Evolutionary conservation across 2,329 filamentous ascomycete species (phyloP).

Genomic region (Botryosphaeria dothidea): DNA sequence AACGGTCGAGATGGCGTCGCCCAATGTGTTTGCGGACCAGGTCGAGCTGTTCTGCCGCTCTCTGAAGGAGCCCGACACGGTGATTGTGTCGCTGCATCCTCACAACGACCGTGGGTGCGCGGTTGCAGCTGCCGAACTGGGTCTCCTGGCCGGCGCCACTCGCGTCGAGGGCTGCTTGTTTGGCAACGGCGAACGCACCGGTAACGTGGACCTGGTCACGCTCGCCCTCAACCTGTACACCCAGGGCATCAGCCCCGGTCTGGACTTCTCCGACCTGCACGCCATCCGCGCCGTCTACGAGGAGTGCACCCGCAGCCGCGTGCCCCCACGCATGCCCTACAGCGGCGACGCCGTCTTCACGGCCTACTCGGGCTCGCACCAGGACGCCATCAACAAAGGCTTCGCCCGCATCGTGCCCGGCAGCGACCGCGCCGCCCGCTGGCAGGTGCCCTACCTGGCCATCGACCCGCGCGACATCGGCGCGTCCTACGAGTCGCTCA

Average conservation of each 20-base stretch:
- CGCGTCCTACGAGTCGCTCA: slow-evolving; percentile 95
- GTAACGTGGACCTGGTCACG: slow-evolving; percentile 93
- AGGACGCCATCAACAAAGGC: slow-evolving; percentile 92
- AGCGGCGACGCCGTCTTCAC: slow-evolving; percentile 86
- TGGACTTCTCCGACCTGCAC: slow-evolving; percentile 90
- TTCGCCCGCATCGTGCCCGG: slow-evolving; percentile 69
- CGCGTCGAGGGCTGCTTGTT: slow-evolving; percentile 92
- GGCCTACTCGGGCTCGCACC: slow-evolving; percentile 88
- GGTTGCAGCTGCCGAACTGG: slow-evolving; percentile 85
- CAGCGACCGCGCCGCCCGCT: slow-evolving; percentile 56
- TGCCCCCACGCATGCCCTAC: slow-evolving; percentile 87
- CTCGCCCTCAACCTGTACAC: slow-evolving; percentile 93
- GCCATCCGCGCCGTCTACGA: slow-evolving; percentile 86
- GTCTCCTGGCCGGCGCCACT: slow-evolving; percentile 94
- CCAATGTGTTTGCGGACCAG: slow-evolving; percentile 93
- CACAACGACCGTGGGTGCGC: slow-evolving; percentile 94
- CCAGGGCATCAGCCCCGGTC: slow-evolving; percentile 78
- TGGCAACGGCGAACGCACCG: slow-evolving; percentile 92
- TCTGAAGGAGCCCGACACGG: slow-evolving; percentile 77
- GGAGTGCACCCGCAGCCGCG: slow-evolving; percentile 88
- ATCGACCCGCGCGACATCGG: slow-evolving; percentile 92
- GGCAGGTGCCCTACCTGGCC: slow-evolving; percentile 89
- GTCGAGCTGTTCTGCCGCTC: slow-evolving; percentile 92
- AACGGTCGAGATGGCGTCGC: slow-evolving; percentile 91
- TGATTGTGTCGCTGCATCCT: slow-evolving; percentile 85